Evolutionary conservation across 2,329 filamentous ascomycete genomes (phyloP).

Genomic region (Lasiodiplodia hormozganensis): DNA sequence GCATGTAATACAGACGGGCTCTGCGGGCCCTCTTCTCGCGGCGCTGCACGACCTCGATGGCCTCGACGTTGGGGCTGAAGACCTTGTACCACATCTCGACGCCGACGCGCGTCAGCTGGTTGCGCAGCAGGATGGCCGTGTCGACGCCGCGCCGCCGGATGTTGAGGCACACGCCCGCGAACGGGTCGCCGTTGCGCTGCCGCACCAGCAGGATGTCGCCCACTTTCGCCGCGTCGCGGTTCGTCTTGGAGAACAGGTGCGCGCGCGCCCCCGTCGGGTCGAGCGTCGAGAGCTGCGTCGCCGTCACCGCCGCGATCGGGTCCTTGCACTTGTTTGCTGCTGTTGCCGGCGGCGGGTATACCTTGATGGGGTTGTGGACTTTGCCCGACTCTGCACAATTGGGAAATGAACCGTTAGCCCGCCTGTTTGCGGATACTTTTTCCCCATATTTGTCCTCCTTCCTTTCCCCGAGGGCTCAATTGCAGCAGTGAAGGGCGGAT

Average conservation of each 20-base stretch:
- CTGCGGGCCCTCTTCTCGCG: conserved; percentile 83
- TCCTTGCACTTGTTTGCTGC: conserved; percentile 65
- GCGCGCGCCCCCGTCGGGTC: conserved; percentile 86
- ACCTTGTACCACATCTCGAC: conserved; percentile 99
- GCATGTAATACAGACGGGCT: conserved; percentile 89
- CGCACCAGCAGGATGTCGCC: conserved; percentile 94
- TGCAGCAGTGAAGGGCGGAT: conserved; percentile 29
- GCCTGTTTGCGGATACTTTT: too few species aligned
- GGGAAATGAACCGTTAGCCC: too few species aligned
- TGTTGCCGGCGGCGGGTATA: conserved; percentile 62
- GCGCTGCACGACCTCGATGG: conserved; percentile 92
- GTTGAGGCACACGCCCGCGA: conserved; percentile 85
- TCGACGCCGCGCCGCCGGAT: conserved; percentile 87
- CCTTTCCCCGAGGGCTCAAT: neutral
- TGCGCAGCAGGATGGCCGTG: conserved; percentile 84
- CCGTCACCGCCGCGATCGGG: conserved; percentile 71
- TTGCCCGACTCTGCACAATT: conserved; percentile 23
- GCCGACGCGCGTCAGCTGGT: conserved; percentile 82
- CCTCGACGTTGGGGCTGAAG: conserved; percentile 86
- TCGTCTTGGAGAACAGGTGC: conserved; percentile 78
- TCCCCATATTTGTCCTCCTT: conserved; percentile 15
- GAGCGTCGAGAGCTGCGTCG: conserved; percentile 73
- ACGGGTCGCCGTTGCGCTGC: conserved; percentile 84
- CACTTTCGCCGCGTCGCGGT: conserved; percentile 78
- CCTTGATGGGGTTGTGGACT: conserved; percentile 57